phyloP scores from a whole-genome alignment of 2,329 filamentous ascomycete species.

The Diplocarpon rosae region DNA sequence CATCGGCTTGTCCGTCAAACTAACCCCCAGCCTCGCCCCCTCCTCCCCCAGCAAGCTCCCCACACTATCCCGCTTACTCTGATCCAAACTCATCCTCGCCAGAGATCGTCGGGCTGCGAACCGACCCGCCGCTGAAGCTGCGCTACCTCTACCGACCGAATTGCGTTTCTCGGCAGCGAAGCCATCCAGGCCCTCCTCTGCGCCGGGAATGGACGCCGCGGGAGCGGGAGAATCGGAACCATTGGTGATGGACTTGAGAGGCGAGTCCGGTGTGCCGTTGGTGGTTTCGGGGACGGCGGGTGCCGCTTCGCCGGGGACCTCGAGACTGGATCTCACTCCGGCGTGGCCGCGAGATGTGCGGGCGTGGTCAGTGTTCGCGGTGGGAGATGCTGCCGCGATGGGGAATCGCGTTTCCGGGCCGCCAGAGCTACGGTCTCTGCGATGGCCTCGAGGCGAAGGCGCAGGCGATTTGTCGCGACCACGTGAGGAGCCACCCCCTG shows the following conservation, averaged over 20 bases:
- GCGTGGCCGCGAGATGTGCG: slow-evolving; percentile 25
- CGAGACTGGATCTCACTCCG: slow-evolving; percentile 54
- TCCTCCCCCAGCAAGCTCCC: slow-evolving; percentile 28
- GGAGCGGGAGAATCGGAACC: slow-evolving; percentile 9
- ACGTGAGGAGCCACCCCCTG: slow-evolving; percentile 38
- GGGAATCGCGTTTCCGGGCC: slow-evolving; percentile 74
- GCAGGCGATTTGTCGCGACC: slow-evolving; percentile 67
- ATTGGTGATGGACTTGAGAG: slow-evolving; percentile 20
- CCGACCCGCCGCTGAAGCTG: slow-evolving; percentile 37
- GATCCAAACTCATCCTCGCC: slow-evolving; percentile 25
- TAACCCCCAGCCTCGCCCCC: slow-evolving; percentile 42
- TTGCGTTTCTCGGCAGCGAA: slow-evolving; percentile 45
- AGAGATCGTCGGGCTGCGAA: slow-evolving; percentile 30
- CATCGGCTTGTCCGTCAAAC: slow-evolving; percentile 67
- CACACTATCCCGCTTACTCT: slow-evolving; percentile 23
- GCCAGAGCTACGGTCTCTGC: slow-evolving; percentile 69
- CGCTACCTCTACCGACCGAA: slow-evolving; percentile 46
- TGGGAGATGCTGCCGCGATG: slow-evolving; percentile 53
- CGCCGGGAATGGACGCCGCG: slow-evolving; percentile 25
- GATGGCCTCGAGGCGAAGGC: slow-evolving; percentile 49
- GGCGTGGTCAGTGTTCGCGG: slow-evolving; percentile 35
- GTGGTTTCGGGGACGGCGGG: slow-evolving; percentile 10
- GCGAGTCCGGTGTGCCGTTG: slow-evolving; percentile 10
- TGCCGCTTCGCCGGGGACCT: slow-evolving; percentile 30
- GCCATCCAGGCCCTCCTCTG: slow-evolving; percentile 17